Base-by-base conservation (phyloP, 2,329 filamentous ascomycete species). In the Neopestalotiopsis sp. region DNA sequence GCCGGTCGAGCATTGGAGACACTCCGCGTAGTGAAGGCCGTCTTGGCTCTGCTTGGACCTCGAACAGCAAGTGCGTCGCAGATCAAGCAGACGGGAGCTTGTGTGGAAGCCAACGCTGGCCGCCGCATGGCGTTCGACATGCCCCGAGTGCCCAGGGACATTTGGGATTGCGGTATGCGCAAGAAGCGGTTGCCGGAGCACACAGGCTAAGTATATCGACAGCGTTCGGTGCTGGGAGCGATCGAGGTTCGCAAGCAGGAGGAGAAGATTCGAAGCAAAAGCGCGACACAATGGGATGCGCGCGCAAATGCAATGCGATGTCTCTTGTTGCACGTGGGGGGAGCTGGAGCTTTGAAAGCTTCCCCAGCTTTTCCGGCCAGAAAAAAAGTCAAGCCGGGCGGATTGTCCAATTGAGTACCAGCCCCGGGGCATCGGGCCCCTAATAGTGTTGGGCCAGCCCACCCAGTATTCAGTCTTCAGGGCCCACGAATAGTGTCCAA, bases 11-110 rank as follows among this genome's bases (percentile, higher is more conserved):
- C 49, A 58, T 70, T 71, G 69, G 78, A 69, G 65, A 68, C 59
- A 70, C 65, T 81, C 74, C 66, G 84, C 81, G 62, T 80, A 75
- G 59, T 67, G 34, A 71, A 66, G 42, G 69, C 6, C 1, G 73
- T 68, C 40, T 69, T 72, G 30, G 72, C 69, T 17, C 71, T 68
- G 67, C 71, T 63, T 66, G 73, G 71, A 40, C 69, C 72, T 52
- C 73, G 74, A 32, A 72, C 60, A 7, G 72, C 71, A 60, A 77
- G 72, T 52, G 77, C 74, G 66, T 78, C 76, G 73, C 80, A 80
- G 28, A 78, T 74, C 56, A 76, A 75, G 64, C 77, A 78, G 24
- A 78, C 59, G 49, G 38, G 24, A 58, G 32, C 32, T 38, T 58
- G 59, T 42, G 30, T 30, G 40, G 67, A n/a, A 20, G 40, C 34